Conservation (phyloP, 495 filamentous ascomycete genomes). For the Entonaema liquescens region DNA sequence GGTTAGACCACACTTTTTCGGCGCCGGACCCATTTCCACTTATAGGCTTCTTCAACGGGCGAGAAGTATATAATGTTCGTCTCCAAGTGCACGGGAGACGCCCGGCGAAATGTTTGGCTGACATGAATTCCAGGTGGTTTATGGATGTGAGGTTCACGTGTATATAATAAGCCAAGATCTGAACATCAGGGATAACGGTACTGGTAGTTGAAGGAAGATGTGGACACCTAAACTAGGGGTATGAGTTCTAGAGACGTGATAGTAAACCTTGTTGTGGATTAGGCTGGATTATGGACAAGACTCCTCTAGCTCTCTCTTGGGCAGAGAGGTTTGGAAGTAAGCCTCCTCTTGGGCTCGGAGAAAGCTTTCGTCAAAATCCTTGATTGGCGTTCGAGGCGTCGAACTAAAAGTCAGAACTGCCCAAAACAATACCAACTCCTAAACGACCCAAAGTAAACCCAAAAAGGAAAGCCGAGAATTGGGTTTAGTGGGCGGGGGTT, state of each 20-base stretch:
- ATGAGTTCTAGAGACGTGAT: slow-evolving; percentile 9
- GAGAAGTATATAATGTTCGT: slow-evolving; percentile 32
- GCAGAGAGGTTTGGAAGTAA: not conserved
- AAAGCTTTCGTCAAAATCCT: not conserved
- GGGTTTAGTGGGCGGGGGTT: slow-evolving; percentile 33
- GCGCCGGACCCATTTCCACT: slow-evolving; percentile 22
- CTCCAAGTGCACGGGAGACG: slow-evolving; percentile 40
- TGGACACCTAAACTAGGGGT: not conserved
- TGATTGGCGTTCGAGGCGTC: not conserved
- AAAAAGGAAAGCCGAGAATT: slow-evolving; percentile 34
- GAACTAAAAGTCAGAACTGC: not conserved
- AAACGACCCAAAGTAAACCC: slow-evolving; percentile 1
- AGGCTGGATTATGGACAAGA: not conserved
- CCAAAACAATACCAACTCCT: not conserved
- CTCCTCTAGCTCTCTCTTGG: not conserved
- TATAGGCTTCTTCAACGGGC: slow-evolving; percentile 27
- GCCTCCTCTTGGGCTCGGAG: not conserved
- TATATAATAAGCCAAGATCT: slow-evolving; percentile 13
- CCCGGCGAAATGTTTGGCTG: slow-evolving; percentile 33
- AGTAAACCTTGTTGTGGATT: not conserved
- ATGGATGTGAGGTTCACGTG: slow-evolving; percentile 4
- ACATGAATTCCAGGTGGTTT: slow-evolving; percentile 30
- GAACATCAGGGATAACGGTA: slow-evolving; percentile 18
- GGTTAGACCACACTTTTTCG: slow-evolving; percentile 20
- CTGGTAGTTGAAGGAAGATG: slow-evolving; percentile 2